A percentile compares a stretch with the other conserved stretches of the same genome.
phyloP scores from a whole-genome alignment of 2,329 filamentous ascomycete genomes.

The Fusarium nurragi region DNA sequence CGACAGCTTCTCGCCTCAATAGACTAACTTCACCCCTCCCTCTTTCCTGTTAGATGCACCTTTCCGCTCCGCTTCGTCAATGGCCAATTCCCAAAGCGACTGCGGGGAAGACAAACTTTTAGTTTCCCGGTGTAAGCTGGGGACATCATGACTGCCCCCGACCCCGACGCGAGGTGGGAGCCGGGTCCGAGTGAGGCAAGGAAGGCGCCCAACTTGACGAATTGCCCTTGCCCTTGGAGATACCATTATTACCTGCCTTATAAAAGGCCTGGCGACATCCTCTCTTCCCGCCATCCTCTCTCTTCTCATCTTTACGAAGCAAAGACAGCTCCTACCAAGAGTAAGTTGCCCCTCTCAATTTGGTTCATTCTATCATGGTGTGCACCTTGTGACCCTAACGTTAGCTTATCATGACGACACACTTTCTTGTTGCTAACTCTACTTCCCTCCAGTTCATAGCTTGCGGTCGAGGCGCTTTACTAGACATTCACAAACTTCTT shows the following conservation, averaged over 20 bases:
- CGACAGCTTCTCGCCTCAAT: slow-evolving; percentile 30
- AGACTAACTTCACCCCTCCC: slow-evolving; percentile 36
- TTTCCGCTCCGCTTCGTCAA: slow-evolving; percentile 23
- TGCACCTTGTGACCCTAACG: slow-evolving; percentile 1
- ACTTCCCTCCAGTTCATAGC: background rate
- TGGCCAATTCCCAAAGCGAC: slow-evolving; percentile 9
- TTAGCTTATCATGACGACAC: slow-evolving; percentile 30
- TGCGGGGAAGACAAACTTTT: slow-evolving; percentile 35
- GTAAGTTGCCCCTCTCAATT: slow-evolving; percentile 18
- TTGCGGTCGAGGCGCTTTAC: background rate
- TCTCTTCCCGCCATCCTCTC: background rate
- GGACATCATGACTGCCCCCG: slow-evolving; percentile 29
- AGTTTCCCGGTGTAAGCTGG: slow-evolving; percentile 13
- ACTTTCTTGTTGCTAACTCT: background rate
- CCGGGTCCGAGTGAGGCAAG: slow-evolving; percentile 19
- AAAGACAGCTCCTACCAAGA: background rate
- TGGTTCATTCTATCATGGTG: slow-evolving; percentile 4
- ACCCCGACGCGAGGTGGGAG: background rate
- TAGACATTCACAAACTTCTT: background rate
- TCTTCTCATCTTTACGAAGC: background rate
- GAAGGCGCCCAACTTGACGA: background rate
- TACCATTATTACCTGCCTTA: slow-evolving; percentile 12
- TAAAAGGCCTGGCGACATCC: slow-evolving; percentile 23
- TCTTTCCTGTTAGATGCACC: slow-evolving; percentile 27
- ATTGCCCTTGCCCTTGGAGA: background rate